These are phyloP conservation scores for Nidularia sp. DNA, from an alignment of 768 basidiomycete species.

Conservation along the genomic window DNA sequence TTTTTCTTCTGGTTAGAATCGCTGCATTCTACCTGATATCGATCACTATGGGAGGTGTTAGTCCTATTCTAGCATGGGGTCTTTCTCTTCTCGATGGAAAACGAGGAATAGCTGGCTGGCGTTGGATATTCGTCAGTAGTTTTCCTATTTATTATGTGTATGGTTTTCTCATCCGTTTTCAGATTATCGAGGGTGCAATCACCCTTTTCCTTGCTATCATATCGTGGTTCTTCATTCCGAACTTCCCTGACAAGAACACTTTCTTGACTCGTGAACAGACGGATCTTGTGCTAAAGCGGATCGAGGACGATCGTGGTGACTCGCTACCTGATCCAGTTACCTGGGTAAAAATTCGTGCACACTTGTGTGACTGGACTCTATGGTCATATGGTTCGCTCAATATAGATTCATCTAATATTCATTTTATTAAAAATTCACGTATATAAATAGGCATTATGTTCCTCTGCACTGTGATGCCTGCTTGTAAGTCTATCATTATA, in stretches of 20 bases:
- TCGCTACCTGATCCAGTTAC: slow-evolving; percentile 40
- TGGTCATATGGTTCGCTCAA: slow-evolving; percentile 37
- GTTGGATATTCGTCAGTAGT: slow-evolving; percentile 43
- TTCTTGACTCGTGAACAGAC: slow-evolving; percentile 42
- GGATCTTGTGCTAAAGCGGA: slow-evolving; percentile 36
- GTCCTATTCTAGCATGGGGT: slow-evolving; percentile 39
- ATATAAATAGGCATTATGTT: slow-evolving; percentile 33
- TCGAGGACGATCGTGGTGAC: slow-evolving; percentile 49
- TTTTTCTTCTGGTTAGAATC: slow-evolving; percentile 22
- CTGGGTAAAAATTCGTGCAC: slow-evolving; percentile 25
- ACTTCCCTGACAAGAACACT: slow-evolving; percentile 43
- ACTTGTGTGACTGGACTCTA: slow-evolving; percentile 41
- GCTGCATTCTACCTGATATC: slow-evolving; percentile 36
- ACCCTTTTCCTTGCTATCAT: slow-evolving; percentile 35
- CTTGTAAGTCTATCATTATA: slow-evolving; percentile 33
- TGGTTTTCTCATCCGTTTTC: neutral
- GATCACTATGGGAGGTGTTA: slow-evolving; percentile 33
- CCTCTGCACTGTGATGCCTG: slow-evolving; percentile 38
- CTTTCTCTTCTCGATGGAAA: slow-evolving; percentile 36
- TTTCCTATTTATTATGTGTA: neutral
- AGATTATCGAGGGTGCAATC: slow-evolving; percentile 43
- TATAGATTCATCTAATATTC: neutral
- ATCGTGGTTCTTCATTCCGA: slow-evolving; percentile 38
- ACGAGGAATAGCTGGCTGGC: slow-evolving; percentile 38
- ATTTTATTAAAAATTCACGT: neutral